These are phyloP conservation scores for Scleromitrula shiraiana DNA, from an alignment of 2,329 filamentous ascomycete species.

Conservation along the genomic window DNA sequence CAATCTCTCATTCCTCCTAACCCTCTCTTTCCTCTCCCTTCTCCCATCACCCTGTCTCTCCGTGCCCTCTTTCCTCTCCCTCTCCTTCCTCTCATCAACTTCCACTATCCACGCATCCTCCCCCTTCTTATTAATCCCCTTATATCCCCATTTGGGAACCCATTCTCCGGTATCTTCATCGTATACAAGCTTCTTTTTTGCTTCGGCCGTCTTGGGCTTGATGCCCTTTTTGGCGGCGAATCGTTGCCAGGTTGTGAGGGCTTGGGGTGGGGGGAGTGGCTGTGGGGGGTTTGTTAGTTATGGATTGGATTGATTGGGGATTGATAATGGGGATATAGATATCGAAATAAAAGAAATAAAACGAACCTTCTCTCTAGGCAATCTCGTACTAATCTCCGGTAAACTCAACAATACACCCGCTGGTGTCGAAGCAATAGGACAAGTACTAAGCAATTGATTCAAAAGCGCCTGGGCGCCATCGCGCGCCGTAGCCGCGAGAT, in stretches of 20 bases:
- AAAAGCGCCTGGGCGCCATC: conserved; percentile 88
- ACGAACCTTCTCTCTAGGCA: conserved; percentile 74
- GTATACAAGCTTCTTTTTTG: conserved; percentile 69
- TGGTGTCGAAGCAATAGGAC: conserved; percentile 62
- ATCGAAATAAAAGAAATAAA: conserved; percentile 1
- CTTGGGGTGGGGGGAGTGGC: conserved; percentile 72
- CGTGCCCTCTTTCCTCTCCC: conserved; percentile 52
- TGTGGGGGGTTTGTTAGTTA: conserved; percentile 13
- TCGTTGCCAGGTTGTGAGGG: conserved; percentile 87
- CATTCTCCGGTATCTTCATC: conserved; percentile 81
- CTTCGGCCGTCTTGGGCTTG: conserved; percentile 75
- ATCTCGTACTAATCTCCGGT: conserved; percentile 57
- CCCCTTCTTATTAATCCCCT: conserved; percentile 77
- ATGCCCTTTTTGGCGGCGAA: conserved; percentile 98
- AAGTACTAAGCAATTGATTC: conserved; percentile 88
- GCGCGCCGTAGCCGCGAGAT: conserved; percentile 67
- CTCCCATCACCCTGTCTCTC: conserved; percentile 54
- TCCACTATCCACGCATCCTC: conserved; percentile 88
- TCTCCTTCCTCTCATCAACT: conserved; percentile 71
- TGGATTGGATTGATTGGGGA: no score
- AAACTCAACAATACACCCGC: conserved; percentile 72
- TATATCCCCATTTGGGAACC: conserved; percentile 93
- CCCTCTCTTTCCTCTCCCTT: conserved; percentile 57
- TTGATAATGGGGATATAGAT: no score
- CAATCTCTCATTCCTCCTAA: conserved; percentile 62